Evolutionary conservation across 371 early-diverging fungal species (phyloP).

Genomic region (Mucor lusitanicus): DNA sequence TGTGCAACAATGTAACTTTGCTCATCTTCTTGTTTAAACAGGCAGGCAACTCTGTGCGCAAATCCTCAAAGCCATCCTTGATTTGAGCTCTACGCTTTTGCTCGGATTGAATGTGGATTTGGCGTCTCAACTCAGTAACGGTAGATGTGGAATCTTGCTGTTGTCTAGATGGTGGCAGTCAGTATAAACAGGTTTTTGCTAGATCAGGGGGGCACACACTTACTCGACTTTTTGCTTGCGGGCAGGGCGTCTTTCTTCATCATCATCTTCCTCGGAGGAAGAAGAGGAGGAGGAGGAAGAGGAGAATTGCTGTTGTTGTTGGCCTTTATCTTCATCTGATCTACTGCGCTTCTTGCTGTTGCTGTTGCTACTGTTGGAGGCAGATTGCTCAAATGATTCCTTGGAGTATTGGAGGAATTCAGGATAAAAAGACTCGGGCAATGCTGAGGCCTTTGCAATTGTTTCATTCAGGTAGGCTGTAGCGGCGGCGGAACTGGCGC

Average conservation of each 20-base stretch:
- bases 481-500: constrained; percentile 27
- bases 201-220: constrained; percentile 2
- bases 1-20: constrained; percentile 44
- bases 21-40: constrained; percentile 52
- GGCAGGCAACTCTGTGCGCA: constrained; percentile 43
- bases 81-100: constrained; percentile 56
- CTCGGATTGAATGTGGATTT: constrained; percentile 56
- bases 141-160: constrained; percentile 8
- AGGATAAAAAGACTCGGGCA: constrained; percentile 50
- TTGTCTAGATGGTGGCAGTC: neutral
- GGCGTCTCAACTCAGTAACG: constrained; percentile 44
- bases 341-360: constrained; percentile 17
- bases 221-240: constrained; percentile 23
- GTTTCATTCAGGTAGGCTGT: constrained; percentile 36
- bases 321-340: constrained; percentile 7
- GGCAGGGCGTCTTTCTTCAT: constrained; percentile 8
- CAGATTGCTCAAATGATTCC: constrained; percentile 42
- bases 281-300: neutral
- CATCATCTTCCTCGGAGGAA: constrained; percentile 13
- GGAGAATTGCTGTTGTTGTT: neutral
- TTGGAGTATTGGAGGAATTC: constrained; percentile 50
- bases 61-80: constrained; percentile 54
- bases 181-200: neutral
- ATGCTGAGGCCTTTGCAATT: constrained; percentile 43
- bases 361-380: constrained; percentile 6